These are phyloP conservation scores for Cetraspora pellucida DNA, from an alignment of 192 early-diverging fungal genomes.

Conservation along the genomic window DNA sequence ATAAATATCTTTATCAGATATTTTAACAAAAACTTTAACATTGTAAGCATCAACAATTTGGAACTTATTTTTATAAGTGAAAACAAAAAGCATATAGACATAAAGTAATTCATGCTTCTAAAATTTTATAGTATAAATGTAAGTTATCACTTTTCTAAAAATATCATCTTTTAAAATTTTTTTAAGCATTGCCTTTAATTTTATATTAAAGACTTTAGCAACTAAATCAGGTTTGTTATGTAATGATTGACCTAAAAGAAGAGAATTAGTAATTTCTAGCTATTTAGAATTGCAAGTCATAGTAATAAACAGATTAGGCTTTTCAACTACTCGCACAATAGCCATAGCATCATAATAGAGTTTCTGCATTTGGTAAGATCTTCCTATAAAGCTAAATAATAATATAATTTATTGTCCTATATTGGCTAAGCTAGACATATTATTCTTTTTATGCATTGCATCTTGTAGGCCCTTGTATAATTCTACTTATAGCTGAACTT, in stretches of 20 bases:
- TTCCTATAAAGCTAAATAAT: conserved; percentile 30
- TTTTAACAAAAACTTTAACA: conserved; percentile 36
- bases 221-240: conserved; percentile 34
- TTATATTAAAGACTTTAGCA: conserved; percentile 34
- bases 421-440: too few species aligned
- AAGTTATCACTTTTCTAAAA: conserved; percentile 38
- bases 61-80: conserved; percentile 25
- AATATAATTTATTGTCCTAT: too few species aligned
- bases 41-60: conserved; percentile 31
- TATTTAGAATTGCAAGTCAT: conserved; percentile 40
- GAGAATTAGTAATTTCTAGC: conserved; percentile 33
- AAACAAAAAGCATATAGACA: conserved; percentile 42
- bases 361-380: conserved; percentile 29
- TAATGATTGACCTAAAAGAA: conserved; percentile 14
- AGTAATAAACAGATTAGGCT: conserved; percentile 46
- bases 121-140: conserved; percentile 42
- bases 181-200: conserved; percentile 26
- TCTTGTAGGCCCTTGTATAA: too few species aligned
- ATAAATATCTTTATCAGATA: conserved; percentile 30
- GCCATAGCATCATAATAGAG: conserved; percentile 35
- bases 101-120: conserved; percentile 47
- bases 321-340: conserved; percentile 35
- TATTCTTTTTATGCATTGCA: too few species aligned
- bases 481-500: too few species aligned
- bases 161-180: conserved; percentile 27